These are phyloP conservation scores for Magnolia officinalis DNA, from an alignment of 164 flowering plant genomes.

Conservation along the genomic window DNA sequence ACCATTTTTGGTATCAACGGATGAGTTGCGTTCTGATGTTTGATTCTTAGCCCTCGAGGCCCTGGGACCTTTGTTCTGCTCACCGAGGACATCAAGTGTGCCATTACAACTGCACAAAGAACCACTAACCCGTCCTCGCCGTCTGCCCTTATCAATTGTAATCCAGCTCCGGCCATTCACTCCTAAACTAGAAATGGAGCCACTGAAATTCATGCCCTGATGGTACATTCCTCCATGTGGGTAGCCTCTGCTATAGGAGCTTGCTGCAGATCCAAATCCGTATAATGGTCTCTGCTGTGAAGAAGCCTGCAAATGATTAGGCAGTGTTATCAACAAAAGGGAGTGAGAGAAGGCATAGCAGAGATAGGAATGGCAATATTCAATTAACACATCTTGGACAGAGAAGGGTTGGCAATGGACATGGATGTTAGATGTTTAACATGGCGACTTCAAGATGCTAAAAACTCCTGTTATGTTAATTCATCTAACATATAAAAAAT, in stretches of 20 bases:
- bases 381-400: too few relatives aligned
- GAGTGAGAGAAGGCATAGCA: neutral
- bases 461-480: neutral
- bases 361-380: neutral
- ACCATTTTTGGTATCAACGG: constrained; percentile 32
- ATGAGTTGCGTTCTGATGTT: constrained; percentile 40
- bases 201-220: constrained; percentile 49
- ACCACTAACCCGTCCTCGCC: constrained; percentile 47
- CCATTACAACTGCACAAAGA: constrained; percentile 48
- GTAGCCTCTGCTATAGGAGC: constrained; percentile 50
- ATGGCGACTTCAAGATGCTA: neutral
- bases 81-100: constrained; percentile 50
- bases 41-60: constrained; percentile 63
- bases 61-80: constrained; percentile 88
- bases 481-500: neutral
- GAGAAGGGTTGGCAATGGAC: too few relatives aligned
- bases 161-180: constrained; percentile 40
- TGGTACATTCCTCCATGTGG: constrained; percentile 34
- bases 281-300: constrained; percentile 56
- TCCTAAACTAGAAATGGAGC: constrained; percentile 43
- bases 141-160: constrained; percentile 50
- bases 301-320: constrained; percentile 42
- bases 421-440: too few relatives aligned
- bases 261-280: constrained; percentile 57
- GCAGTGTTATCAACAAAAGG: neutral